These are phyloP conservation scores for Butyriboletus loyo DNA, from an alignment of 768 basidiomycete species.

Conservation along the genomic window DNA sequence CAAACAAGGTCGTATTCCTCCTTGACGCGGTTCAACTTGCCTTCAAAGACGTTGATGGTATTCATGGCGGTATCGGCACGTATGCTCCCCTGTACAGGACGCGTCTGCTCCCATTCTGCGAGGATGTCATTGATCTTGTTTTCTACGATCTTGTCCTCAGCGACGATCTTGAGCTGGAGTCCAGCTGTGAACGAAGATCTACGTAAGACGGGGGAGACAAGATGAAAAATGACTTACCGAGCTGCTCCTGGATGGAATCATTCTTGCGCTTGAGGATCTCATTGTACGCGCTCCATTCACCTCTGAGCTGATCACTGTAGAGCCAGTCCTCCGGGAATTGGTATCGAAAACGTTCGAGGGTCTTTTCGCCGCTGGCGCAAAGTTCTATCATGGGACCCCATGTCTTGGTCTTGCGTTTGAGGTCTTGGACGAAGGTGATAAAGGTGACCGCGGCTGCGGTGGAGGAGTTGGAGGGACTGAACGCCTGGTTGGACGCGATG, in stretches of 20 bases:
- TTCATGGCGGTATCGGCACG: slow-evolving; percentile 96
- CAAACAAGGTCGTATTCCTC: slow-evolving; percentile 96
- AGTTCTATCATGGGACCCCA: slow-evolving; percentile 97
- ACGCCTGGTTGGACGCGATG: slow-evolving; percentile 40
- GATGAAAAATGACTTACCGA: slow-evolving; percentile 54
- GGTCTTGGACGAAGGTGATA: slow-evolving; percentile 98
- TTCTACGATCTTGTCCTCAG: slow-evolving; percentile 97
- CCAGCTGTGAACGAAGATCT: slow-evolving; percentile 55
- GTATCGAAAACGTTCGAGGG: slow-evolving; percentile 93
- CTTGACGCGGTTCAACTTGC: slow-evolving; percentile 80
- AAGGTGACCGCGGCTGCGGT: slow-evolving; percentile 98
- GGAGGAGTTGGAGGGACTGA: slow-evolving; percentile 81
- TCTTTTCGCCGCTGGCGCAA: slow-evolving; percentile 94
- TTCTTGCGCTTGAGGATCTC: slow-evolving; percentile 98
- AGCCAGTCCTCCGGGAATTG: slow-evolving; percentile 98
- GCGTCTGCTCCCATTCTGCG: slow-evolving; percentile 91
- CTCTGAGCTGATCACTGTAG: slow-evolving; percentile 94
- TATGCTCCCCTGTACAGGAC: slow-evolving; percentile 95
- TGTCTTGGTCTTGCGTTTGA: slow-evolving; percentile 94
- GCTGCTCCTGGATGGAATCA: slow-evolving; percentile 96
- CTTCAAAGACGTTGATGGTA: slow-evolving; percentile 93
- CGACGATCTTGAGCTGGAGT: slow-evolving; percentile 98
- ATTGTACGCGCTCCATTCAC: slow-evolving; percentile 98
- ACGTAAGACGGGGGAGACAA: slow-evolving; percentile 5
- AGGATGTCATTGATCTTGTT: slow-evolving; percentile 91